Evolutionary conservation across 108 stramenopile species (phyloP), one percentile per base, ranked within the genome.

Genomic region (Thalassiosira profunda): DNA sequence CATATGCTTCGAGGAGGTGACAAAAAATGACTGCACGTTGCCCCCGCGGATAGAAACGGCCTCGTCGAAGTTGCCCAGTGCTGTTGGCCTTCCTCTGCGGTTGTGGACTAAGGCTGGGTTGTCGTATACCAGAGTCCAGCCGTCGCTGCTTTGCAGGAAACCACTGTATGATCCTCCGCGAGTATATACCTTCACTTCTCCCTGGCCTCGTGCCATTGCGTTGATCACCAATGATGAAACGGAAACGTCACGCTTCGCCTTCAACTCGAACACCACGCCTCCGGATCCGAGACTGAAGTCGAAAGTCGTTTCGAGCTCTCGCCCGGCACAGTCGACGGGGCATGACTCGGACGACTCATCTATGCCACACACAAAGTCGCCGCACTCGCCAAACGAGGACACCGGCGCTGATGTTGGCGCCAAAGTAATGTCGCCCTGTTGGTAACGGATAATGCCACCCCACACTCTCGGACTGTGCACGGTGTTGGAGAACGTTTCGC

Each of bases 121-220:
- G 5, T 57, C 56, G 38, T 58, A 58, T 9, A 69, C 34, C 1
- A 69, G 45, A 5, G 33, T 36, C 67, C 67, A 69, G 4, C 34
- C 67, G 25, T 57, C 31, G 7, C 38, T 24, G 33, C 45, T 58
- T 34, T 21, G 25, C 20, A 48, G 57, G 23, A 46, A 14, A 26
- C 56, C 56, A 46, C 23, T 5, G 31, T 69, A 69, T 45, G 57
- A 58, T 17, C 67, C 67, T 8, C 30, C 12, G 10, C 67, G 55
- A 15, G 67, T 69, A 26, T 58, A 69, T 12, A 69, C 56, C 35
- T 69, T 69, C 6, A 69, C 56, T 25, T 5, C 11, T 0, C 67
- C 67, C 2, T n/a, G 12, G 18, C 67, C 67, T 58, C 56, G 56
- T 5, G 55, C 34, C 18, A 43, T 47, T 10, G 67, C 26, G 28